Percentiles rank a stretch among this genome's conserved stretches.
These are phyloP conservation scores for Coemansia reversa DNA, from an alignment of 192 early-diverging fungal species.

Conservation along the genomic window DNA sequence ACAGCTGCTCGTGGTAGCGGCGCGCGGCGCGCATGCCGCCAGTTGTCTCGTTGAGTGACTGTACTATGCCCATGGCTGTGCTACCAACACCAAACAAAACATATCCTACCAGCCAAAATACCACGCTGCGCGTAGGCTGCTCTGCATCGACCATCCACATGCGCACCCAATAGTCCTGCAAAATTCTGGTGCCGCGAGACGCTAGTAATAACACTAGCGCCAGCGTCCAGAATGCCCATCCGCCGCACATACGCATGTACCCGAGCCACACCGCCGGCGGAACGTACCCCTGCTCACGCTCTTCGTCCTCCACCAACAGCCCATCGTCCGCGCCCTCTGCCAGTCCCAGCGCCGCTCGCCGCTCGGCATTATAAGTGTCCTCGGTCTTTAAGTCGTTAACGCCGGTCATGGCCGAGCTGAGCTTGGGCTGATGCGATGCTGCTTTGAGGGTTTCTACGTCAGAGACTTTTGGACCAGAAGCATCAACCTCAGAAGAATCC, in stretches of 20 bases:
- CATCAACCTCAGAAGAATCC: too few relatives aligned
- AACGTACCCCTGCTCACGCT: slow-evolving; percentile 79
- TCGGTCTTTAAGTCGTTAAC: slow-evolving; percentile 28
- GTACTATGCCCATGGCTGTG: slow-evolving; percentile 42
- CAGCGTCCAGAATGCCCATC: slow-evolving; percentile 59
- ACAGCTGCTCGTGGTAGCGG: slow-evolving; percentile 58
- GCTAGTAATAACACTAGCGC: slow-evolving; percentile 31
- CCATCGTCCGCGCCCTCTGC: slow-evolving; percentile 17
- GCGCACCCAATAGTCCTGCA: slow-evolving; percentile 68
- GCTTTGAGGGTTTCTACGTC: neutral
- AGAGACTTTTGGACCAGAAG: neutral
- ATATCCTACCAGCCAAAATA: slow-evolving; percentile 66
- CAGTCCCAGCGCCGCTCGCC: neutral
- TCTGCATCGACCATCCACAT: slow-evolving; percentile 54
- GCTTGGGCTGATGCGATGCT: neutral
- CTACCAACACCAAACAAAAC: slow-evolving; percentile 57
- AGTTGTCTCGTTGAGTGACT: slow-evolving; percentile 21
- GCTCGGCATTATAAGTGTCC: slow-evolving; percentile 33
- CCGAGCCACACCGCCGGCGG: slow-evolving; percentile 69
- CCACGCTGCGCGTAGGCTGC: neutral
- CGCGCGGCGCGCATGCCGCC: slow-evolving; percentile 58
- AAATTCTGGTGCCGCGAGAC: slow-evolving; percentile 48
- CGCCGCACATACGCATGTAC: slow-evolving; percentile 73
- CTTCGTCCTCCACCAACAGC: slow-evolving; percentile 82
- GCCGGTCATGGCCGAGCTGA: neutral